A percentile compares a stretch with the other conserved stretches of the same genome.
Conservation (phyloP, 1,139 yeast species). For the Komagataea norvegica region DNA sequence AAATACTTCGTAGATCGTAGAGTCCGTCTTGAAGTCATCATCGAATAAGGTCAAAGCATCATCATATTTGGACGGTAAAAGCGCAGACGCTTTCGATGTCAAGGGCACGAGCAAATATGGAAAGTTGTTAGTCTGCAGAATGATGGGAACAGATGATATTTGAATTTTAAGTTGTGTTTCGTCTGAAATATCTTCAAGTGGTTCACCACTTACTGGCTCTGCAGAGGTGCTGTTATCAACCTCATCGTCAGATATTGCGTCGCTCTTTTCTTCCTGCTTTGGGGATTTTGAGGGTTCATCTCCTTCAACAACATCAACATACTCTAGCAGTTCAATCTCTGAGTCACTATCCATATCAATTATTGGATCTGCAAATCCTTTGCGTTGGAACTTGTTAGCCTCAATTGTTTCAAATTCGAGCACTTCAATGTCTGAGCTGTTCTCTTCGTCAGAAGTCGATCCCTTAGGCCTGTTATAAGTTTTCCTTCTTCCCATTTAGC, state of each 20-base stretch:
- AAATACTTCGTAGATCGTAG: constrained; percentile 15
- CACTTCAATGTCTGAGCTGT: constrained; percentile 11
- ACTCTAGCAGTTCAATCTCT: constrained; percentile 12
- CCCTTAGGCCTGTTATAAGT: neutral
- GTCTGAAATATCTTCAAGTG: too few relatives aligned
- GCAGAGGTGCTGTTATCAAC: constrained; percentile 1
- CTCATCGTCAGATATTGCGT: constrained; percentile 6
- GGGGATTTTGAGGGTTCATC: neutral
- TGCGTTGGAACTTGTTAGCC: neutral
- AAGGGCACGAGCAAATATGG: constrained; percentile 22
- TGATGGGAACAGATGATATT: constrained; percentile 16
- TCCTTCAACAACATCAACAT: constrained; percentile 1
- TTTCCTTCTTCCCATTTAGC: neutral
- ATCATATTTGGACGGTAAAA: constrained; percentile 13
- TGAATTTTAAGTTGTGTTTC: neutral
- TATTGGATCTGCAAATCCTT: neutral
- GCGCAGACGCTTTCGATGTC: constrained; percentile 2
- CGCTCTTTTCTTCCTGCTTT: neutral
- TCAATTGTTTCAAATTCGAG: constrained; percentile 9
- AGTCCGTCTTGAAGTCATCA: constrained; percentile 14
- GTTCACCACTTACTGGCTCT: too few relatives aligned
- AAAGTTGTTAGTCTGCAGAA: constrained; percentile 19
- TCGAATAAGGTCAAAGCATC: constrained; percentile 18
- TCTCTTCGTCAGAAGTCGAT: neutral
- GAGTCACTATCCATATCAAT: constrained; percentile 2